Evolutionary conservation across 2,329 filamentous ascomycete genomes (phyloP).

Genomic region (Raffaelea albimanens): DNA sequence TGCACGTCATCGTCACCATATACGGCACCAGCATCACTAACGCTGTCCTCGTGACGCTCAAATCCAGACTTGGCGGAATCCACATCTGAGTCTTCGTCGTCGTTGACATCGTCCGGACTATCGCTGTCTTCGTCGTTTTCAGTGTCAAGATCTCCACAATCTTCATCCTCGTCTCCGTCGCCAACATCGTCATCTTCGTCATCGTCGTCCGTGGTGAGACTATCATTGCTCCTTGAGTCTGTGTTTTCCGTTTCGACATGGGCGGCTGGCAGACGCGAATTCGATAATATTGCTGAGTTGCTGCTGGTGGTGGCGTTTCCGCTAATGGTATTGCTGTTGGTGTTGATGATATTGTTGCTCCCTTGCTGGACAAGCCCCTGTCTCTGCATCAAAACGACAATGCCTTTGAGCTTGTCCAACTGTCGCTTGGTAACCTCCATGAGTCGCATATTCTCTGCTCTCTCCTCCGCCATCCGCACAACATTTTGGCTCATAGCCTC

Average conservation of each 20-base stretch:
- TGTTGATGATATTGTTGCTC: slow-evolving; percentile 35
- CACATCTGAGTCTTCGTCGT: background rate
- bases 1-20: no score
- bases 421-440: slow-evolving; percentile 74
- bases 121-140: background rate
- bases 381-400: slow-evolving; percentile 93
- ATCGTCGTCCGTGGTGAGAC: slow-evolving; percentile 20
- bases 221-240: slow-evolving; percentile 1
- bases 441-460: slow-evolving; percentile 64
- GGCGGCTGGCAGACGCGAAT: background rate
- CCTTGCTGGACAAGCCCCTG: slow-evolving; percentile 53
- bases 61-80: background rate
- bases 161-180: background rate
- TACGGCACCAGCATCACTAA: no score
- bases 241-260: background rate
- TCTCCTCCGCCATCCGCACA: slow-evolving; percentile 92
- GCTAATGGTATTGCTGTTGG: background rate
- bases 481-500: slow-evolving; percentile 92
- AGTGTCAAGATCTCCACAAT: background rate
- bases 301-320: no score
- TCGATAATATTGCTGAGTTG: no score
- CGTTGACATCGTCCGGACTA: background rate
- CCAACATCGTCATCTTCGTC: background rate
- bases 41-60: background rate
- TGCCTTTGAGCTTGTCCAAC: slow-evolving; percentile 83